Conservation (phyloP, 2,329 filamentous ascomycete species). For the Biscogniauxia marginata region DNA sequence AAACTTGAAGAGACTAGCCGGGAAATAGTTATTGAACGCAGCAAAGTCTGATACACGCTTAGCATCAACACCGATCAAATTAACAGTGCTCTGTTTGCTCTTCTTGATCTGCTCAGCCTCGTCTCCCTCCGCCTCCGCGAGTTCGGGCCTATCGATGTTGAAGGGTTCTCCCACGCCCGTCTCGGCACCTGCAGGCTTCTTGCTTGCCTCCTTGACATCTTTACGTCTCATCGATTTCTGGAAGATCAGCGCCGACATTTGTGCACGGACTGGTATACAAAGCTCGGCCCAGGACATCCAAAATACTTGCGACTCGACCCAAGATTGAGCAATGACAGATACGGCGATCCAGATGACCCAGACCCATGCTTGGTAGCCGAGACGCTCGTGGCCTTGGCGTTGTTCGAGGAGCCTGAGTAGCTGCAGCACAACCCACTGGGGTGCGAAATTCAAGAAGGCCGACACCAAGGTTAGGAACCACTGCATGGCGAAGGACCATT, state of each 20-base stretch:
- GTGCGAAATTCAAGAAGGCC: conserved; percentile 63
- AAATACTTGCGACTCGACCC: conserved; percentile 63
- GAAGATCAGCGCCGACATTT: conserved; percentile 71
- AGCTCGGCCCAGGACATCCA: conserved; percentile 66
- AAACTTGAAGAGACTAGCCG: conserved; percentile 61
- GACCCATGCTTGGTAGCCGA: conserved; percentile 59
- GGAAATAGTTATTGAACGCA: conserved; percentile 64
- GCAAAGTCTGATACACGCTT: conserved; percentile 68
- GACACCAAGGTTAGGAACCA: conserved; percentile 54
- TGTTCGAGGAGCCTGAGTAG: conserved; percentile 65
- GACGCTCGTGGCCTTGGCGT: conserved; percentile 42
- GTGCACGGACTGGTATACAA: conserved; percentile 64
- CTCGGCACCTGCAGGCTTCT: conserved; percentile 38
- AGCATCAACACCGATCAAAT: conserved; percentile 74
- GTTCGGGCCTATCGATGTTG: conserved; percentile 32
- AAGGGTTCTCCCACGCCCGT: conserved; percentile 30
- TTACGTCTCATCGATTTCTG: conserved; percentile 75
- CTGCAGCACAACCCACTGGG: conserved; percentile 66
- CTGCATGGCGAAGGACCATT: conserved; percentile 55
- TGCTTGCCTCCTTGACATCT: conserved; percentile 66
- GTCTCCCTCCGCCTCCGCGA: conserved; percentile 43
- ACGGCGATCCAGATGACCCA: conserved; percentile 66
- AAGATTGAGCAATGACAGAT: conserved; percentile 56
- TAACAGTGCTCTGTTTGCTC: conserved; percentile 70
- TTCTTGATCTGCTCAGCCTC: conserved; percentile 44